Conservation (phyloP, 257 asterid genomes). For the Coffea canephora region DNA sequence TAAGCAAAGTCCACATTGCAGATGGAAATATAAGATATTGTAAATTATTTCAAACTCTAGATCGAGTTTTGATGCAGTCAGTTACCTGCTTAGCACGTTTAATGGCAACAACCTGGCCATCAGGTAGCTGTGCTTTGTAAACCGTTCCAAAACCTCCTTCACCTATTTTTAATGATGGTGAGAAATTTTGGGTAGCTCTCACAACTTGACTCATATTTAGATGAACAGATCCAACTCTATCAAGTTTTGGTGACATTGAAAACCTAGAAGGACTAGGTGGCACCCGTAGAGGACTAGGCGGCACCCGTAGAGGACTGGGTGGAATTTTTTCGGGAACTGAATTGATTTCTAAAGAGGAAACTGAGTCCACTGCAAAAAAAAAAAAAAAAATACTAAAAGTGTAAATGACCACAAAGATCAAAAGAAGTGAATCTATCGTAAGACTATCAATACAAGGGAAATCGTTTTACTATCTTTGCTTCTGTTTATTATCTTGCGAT, state of each 20-base stretch:
- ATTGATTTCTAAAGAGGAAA: slow-evolving; percentile 58
- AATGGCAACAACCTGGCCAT: slow-evolving; percentile 81
- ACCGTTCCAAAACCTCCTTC: slow-evolving; percentile 96
- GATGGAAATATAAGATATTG: not conserved
- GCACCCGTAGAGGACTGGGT: slow-evolving; percentile 65
- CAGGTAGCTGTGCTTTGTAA: slow-evolving; percentile 82
- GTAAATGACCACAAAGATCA: slow-evolving; percentile 14
- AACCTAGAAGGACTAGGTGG: slow-evolving; percentile 96
- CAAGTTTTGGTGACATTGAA: slow-evolving; percentile 86
- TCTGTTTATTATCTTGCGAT: not conserved
- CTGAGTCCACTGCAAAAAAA: slow-evolving; percentile 55
- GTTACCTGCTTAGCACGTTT: slow-evolving; percentile 95
- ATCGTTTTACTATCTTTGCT: not conserved
- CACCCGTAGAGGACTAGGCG: slow-evolving; percentile 64
- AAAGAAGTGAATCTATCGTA: not conserved
- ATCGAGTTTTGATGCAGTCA: not conserved
- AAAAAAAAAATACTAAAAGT: slow-evolving; percentile 26
- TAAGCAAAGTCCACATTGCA: not conserved
- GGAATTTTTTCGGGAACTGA: slow-evolving; percentile 46
- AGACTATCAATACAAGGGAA: not conserved
- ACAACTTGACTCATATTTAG: slow-evolving; percentile 65
- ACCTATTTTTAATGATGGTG: slow-evolving; percentile 62
- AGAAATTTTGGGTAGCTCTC: slow-evolving; percentile 74
- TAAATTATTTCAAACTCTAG: not conserved
- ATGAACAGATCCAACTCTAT: slow-evolving; percentile 82